Evolutionary conservation across 331 rosid genomes (phyloP).

Genomic region (Saraca asoca): DNA sequence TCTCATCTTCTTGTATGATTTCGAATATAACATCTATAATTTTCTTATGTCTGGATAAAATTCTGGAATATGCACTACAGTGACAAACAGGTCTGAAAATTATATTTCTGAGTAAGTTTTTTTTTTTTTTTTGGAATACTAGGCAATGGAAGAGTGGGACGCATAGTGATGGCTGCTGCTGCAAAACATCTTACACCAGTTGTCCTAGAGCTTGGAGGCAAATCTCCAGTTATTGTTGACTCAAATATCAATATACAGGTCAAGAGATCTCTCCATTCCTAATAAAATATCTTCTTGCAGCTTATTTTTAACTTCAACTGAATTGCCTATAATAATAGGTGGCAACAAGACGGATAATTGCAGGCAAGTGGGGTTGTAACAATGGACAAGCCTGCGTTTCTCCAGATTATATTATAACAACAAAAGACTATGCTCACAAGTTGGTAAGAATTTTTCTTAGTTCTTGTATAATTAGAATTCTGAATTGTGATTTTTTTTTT

Average conservation of each 20-base stretch:
- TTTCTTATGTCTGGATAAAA: background rate
- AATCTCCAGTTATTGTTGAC: conserved; percentile 86
- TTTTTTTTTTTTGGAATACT: conserved; percentile 29
- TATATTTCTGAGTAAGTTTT: conserved; percentile 9
- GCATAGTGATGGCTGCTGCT: conserved; percentile 95
- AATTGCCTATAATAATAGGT: conserved; percentile 55
- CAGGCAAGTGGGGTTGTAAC: conserved; percentile 93
- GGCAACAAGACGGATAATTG: conserved; percentile 75
- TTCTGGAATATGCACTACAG: conserved; percentile 8
- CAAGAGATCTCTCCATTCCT: conserved; percentile 9
- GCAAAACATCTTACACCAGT: conserved; percentile 98
- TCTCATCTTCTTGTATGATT: too few species aligned
- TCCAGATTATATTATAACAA: conserved; percentile 78
- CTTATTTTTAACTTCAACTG: background rate
- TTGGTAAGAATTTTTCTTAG: conserved; percentile 57
- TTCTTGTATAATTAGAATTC: conserved; percentile 19
- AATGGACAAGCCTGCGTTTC: conserved; percentile 95
- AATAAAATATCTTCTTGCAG: background rate
- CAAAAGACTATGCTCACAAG: conserved; percentile 79
- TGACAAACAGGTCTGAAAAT: background rate
- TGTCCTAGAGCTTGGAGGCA: conserved; percentile 97
- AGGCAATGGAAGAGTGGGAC: conserved; percentile 84
- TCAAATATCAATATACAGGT: conserved; percentile 69
- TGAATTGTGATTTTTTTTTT: conserved; percentile 19
- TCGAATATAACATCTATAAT: too few species aligned